Evolutionary conservation across 257 asterid species (phyloP).

Genomic region (Buddleja alternifolia): DNA sequence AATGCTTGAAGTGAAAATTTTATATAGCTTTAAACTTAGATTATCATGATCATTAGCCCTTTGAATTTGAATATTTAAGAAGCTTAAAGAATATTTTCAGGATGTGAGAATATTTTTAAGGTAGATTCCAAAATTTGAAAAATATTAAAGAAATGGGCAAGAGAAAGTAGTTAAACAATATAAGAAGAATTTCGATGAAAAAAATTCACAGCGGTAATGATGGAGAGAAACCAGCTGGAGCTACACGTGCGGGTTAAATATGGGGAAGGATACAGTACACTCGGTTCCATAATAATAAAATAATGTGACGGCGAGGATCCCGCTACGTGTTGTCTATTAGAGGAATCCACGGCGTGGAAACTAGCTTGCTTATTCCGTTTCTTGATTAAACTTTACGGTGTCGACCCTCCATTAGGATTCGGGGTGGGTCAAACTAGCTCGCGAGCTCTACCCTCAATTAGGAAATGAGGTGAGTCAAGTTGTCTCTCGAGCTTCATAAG

Average conservation of each 20-base stretch:
- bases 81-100: slow-evolving; percentile 31
- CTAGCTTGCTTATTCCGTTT: not conserved
- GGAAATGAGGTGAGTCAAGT: no score
- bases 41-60: not conserved
- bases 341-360: slow-evolving; percentile 29
- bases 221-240: slow-evolving; percentile 42
- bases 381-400: no score
- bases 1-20: not conserved
- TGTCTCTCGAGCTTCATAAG: no score
- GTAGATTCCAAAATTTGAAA: slow-evolving; percentile 15
- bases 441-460: no score
- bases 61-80: slow-evolving; percentile 27
- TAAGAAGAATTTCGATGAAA: slow-evolving; percentile 21
- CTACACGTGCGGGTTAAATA: slow-evolving; percentile 46
- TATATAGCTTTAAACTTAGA: not conserved
- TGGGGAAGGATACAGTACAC: slow-evolving; percentile 14
- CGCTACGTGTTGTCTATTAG: slow-evolving; percentile 1
- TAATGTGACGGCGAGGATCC: slow-evolving; percentile 26
- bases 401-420: no score
- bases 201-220: slow-evolving; percentile 39
- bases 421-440: no score
- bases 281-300: slow-evolving; percentile 22
- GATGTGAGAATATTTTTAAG: slow-evolving; percentile 26
- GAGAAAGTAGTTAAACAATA: slow-evolving; percentile 29
- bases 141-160: slow-evolving; percentile 13